A percentile compares a stretch with the other conserved stretches of the same genome.
These are phyloP conservation scores for Neofusicoccum laricinum DNA, from an alignment of 2,329 filamentous ascomycete species.

Conservation along the genomic window DNA sequence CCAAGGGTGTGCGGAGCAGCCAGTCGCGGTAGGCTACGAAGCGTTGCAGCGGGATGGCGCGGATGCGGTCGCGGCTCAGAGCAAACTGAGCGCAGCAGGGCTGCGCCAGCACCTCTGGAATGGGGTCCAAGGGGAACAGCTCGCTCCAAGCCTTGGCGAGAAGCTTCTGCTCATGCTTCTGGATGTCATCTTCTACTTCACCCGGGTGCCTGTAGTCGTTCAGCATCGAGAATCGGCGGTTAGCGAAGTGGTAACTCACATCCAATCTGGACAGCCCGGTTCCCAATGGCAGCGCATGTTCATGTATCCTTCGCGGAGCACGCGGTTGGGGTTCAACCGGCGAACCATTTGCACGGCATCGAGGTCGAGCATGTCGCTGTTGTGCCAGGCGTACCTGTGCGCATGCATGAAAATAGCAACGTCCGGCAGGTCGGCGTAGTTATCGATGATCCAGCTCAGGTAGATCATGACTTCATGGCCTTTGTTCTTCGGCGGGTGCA, in stretches of 20 bases:
- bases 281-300: conserved; percentile 57
- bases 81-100: conserved; percentile 66
- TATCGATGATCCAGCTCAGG: conserved; percentile 59
- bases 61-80: conserved; percentile 56
- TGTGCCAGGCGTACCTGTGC: conserved; percentile 58
- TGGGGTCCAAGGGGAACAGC: conserved; percentile 46
- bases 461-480: conserved; percentile 64
- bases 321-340: conserved; percentile 44
- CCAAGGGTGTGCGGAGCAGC: conserved; percentile 56
- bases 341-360: conserved; percentile 46
- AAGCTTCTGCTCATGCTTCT: conserved; percentile 45
- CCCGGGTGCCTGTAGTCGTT: conserved; percentile 34
- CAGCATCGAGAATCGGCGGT: background rate
- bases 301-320: conserved; percentile 51
- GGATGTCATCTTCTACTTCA: conserved; percentile 33
- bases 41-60: conserved; percentile 49
- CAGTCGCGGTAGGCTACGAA: conserved; percentile 60
- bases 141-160: conserved; percentile 46
- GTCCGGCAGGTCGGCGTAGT: conserved; percentile 59
- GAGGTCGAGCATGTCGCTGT: conserved; percentile 49
- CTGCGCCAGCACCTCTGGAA: conserved; percentile 54
- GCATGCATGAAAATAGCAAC: conserved; percentile 62
- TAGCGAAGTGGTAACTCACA: conserved; percentile 23
- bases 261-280: conserved; percentile 55
- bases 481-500: conserved; percentile 55